Conservation (phyloP, 2,329 filamentous ascomycete genomes). For the Exophiala mesophila region DNA sequence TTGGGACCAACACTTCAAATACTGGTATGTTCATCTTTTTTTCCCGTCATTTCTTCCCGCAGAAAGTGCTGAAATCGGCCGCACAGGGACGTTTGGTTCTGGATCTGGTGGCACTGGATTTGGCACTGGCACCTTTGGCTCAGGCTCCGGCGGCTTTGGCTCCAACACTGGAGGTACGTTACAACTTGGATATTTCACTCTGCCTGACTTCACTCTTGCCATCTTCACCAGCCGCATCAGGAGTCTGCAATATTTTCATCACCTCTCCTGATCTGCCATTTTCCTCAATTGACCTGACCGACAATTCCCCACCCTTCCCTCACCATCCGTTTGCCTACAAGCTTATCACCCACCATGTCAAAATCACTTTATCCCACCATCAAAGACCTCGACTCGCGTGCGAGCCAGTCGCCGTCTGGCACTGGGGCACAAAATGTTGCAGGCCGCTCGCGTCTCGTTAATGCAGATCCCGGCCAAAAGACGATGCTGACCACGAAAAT, state of each 20-base stretch:
- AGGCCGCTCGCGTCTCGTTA: no score
- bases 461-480: slow-evolving; percentile 1
- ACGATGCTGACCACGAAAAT: slow-evolving; percentile 1
- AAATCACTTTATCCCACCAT: not conserved
- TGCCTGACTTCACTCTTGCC: slow-evolving; percentile 1
- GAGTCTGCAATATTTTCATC: no score
- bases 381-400: not conserved
- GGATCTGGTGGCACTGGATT: slow-evolving; percentile 5
- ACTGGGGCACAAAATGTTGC: not conserved
- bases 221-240: no score
- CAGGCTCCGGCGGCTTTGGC: not conserved
- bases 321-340: no score
- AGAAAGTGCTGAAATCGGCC: no score
- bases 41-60: not conserved
- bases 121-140: not conserved
- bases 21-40: slow-evolving; percentile 17
- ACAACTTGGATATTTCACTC: slow-evolving; percentile 1
- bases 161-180: slow-evolving; percentile 18
- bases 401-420: not conserved
- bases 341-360: not conserved
- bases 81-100: slow-evolving; percentile 18
- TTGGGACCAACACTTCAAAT: slow-evolving; percentile 17
- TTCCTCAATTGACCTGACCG: no score
- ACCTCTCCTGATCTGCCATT: no score
- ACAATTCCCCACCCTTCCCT: no score